These are phyloP conservation scores for Debaryomyces tyrocola DNA, from an alignment of 805 yeast species.

Conservation along the genomic window DNA sequence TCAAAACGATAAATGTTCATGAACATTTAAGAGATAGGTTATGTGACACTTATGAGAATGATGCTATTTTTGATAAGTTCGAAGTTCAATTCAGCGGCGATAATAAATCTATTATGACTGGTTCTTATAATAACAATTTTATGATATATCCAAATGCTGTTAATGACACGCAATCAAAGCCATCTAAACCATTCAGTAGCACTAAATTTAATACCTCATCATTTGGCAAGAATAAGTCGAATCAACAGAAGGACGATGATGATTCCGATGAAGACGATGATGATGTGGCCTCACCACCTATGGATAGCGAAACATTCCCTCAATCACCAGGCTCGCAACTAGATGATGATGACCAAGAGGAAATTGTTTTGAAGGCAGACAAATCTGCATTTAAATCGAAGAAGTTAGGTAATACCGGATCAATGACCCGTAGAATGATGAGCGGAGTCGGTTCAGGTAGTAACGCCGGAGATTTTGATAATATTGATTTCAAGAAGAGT, in stretches of 20 bases:
- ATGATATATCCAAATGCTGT: slow-evolving; percentile 92
- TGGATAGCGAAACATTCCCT: slow-evolving; percentile 24
- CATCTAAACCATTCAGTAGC: not conserved
- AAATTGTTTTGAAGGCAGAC: slow-evolving; percentile 93
- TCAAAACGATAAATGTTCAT: slow-evolving; percentile 92
- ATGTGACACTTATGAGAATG: slow-evolving; percentile 97
- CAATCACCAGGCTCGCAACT: slow-evolving; percentile 33
- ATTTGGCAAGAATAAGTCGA: not conserved
- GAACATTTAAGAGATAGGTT: slow-evolving; percentile 90
- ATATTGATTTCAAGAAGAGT: slow-evolving; percentile 90
- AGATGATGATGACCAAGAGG: slow-evolving; percentile 42
- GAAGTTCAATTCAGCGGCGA: slow-evolving; percentile 96
- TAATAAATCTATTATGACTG: slow-evolving; percentile 89
- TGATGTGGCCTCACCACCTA: slow-evolving; percentile 27
- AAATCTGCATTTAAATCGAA: slow-evolving; percentile 91
- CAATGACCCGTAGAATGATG: slow-evolving; percentile 51
- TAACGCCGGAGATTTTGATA: slow-evolving; percentile 68
- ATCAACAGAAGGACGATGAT: slow-evolving; percentile 9
- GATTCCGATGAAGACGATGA: slow-evolving; percentile 25
- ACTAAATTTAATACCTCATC: slow-evolving; percentile 3
- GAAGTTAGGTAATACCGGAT: slow-evolving; percentile 46
- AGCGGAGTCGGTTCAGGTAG: slow-evolving; percentile 45
- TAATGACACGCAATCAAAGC: slow-evolving; percentile 13
- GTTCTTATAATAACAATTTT: slow-evolving; percentile 94
- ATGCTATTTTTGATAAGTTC: slow-evolving; percentile 96